These are phyloP conservation scores for Mucor plumbeus DNA, from an alignment of 371 early-diverging fungal species.

Conservation along the genomic window DNA sequence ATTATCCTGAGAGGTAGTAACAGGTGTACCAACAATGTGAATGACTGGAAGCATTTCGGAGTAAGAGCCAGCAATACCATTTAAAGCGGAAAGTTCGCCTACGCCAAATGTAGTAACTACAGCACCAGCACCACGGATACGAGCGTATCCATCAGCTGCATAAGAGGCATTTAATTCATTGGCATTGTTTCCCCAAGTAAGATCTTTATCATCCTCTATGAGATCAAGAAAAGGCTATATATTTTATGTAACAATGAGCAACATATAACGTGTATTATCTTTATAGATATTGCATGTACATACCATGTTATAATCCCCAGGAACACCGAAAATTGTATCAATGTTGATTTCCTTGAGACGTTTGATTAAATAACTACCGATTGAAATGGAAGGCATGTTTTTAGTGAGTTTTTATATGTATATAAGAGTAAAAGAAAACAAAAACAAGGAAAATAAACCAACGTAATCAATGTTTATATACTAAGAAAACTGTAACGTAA, in stretches of 20 bases:
- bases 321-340: slow-evolving; percentile 52
- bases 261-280: background rate
- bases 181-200: slow-evolving; percentile 47
- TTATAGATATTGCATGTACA: background rate
- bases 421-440: background rate
- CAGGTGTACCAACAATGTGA: slow-evolving; percentile 60
- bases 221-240: slow-evolving; percentile 37
- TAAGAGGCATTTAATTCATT: slow-evolving; percentile 57
- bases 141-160: slow-evolving; percentile 64
- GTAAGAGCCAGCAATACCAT: slow-evolving; percentile 61
- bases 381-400: slow-evolving; percentile 22
- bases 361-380: slow-evolving; percentile 43
- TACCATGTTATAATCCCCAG: slow-evolving; percentile 59
- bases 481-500: background rate
- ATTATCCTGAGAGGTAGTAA: slow-evolving; percentile 38
- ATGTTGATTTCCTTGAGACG: slow-evolving; percentile 56
- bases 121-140: slow-evolving; percentile 43
- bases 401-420: background rate
- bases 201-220: slow-evolving; percentile 41
- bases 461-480: background rate
- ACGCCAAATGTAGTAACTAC: slow-evolving; percentile 64
- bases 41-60: slow-evolving; percentile 62
- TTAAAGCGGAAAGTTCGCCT: slow-evolving; percentile 57
- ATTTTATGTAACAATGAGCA: too few relatives aligned
- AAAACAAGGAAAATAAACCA: background rate